phyloP scores from a whole-genome alignment of 2,329 filamentous ascomycete genomes.

The Bipolaris victoriae region DNA sequence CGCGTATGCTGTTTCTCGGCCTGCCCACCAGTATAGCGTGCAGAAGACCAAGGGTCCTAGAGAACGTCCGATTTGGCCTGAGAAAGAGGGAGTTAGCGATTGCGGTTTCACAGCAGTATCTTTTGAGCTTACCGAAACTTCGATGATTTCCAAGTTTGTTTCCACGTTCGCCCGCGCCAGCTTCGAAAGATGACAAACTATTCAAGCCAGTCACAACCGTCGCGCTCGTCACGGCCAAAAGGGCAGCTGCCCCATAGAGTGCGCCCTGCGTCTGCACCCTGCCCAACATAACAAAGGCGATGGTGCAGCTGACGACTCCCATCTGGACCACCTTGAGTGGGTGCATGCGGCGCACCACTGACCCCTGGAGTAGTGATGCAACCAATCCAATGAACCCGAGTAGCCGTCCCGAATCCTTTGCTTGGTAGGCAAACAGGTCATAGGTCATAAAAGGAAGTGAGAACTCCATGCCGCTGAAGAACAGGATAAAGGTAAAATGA shows the following conservation, averaged over 20 bases:
- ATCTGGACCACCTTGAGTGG: constrained; percentile 80
- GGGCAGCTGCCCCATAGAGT: constrained; percentile 81
- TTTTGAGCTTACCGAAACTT: constrained; percentile 58
- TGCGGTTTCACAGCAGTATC: not conserved
- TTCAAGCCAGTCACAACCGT: constrained; percentile 96
- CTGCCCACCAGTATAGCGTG: constrained; percentile 97
- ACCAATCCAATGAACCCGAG: constrained; percentile 91
- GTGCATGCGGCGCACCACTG: constrained; percentile 83
- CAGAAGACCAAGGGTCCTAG: constrained; percentile 90
- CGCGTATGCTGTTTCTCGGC: constrained; percentile 81
- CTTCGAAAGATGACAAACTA: constrained; percentile 89
- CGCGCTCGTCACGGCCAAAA: constrained; percentile 87
- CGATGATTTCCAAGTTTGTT: constrained; percentile 85
- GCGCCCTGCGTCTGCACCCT: constrained; percentile 69
- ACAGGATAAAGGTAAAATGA: constrained; percentile 90
- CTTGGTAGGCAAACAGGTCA: constrained; percentile 83
- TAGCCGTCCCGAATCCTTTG: constrained; percentile 80
- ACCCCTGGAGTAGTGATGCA: constrained; percentile 89
- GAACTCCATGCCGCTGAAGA: constrained; percentile 98
- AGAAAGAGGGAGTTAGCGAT: constrained; percentile 32
- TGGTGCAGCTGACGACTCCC: constrained; percentile 77
- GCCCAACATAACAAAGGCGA: constrained; percentile 80
- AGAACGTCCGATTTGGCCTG: constrained; percentile 86
- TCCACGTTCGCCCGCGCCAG: constrained; percentile 77
- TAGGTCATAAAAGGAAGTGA: constrained; percentile 97